Conservation (phyloP, 108 stramenopile species). For the Cyclostephanos tholiformis region DNA sequence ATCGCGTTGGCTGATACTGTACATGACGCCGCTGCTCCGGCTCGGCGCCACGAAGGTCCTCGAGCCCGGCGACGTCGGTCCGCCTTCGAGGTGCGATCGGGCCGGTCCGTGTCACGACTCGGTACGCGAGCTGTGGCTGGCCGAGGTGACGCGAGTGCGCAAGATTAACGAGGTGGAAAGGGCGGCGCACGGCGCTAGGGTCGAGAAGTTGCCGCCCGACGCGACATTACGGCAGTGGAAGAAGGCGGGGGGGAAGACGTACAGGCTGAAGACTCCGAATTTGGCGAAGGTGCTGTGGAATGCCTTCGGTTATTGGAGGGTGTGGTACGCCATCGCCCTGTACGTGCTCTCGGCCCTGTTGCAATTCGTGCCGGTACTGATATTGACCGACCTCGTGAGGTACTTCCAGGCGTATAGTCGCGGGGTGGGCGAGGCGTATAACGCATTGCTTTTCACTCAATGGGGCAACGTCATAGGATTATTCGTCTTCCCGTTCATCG, state of each 20-base stretch:
- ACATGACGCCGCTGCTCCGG: constrained; percentile 72
- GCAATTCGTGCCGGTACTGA: constrained; percentile 82
- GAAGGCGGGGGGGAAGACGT: constrained; percentile 36
- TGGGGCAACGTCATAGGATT: constrained; percentile 82
- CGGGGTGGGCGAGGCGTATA: constrained; percentile 25
- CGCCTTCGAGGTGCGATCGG: constrained; percentile 67
- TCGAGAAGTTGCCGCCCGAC: constrained; percentile 12
- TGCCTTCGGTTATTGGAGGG: constrained; percentile 65
- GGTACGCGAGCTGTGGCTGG: constrained; percentile 51
- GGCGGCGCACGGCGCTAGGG: constrained; percentile 34
- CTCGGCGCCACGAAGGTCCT: constrained; percentile 74
- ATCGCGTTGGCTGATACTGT: constrained; percentile 62
- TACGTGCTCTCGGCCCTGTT: constrained; percentile 77
- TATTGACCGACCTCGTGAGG: constrained; percentile 78
- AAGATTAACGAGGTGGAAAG: constrained; percentile 34
- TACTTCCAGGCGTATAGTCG: constrained; percentile 83
- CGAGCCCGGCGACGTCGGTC: constrained; percentile 71
- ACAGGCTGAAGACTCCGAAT: constrained; percentile 45
- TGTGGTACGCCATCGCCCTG: constrained; percentile 56
- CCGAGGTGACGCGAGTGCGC: constrained; percentile 49
- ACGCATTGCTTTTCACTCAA: constrained; percentile 47
- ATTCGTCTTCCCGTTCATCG: constrained; percentile 70
- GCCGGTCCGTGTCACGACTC: constrained; percentile 52
- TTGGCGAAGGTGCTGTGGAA: constrained; percentile 59
- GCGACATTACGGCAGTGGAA: constrained; percentile 26